A percentile compares a stretch with the other conserved stretches of the same genome.
phyloP scores from a whole-genome alignment of 1,139 yeast genomes.

The Zygosaccharomyces pseudobailii region DNA sequence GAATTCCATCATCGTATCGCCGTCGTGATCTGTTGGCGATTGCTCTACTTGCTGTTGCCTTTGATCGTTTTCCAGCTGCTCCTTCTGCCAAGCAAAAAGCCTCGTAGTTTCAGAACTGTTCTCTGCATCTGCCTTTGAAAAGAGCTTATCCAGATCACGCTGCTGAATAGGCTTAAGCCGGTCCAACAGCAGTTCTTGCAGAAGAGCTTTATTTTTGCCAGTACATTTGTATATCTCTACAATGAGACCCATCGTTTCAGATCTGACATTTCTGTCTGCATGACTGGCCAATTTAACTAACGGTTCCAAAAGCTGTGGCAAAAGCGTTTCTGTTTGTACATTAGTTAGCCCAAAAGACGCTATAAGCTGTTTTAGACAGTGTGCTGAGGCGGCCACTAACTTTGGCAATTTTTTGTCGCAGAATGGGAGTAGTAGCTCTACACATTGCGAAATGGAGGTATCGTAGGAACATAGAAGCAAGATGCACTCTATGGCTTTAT shows the following conservation, averaged over 20 bases:
- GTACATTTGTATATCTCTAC: slow-evolving; percentile 74
- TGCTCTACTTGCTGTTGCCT: slow-evolving; percentile 19
- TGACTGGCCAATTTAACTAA: slow-evolving; percentile 74
- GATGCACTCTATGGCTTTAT: slow-evolving; percentile 58
- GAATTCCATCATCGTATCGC: slow-evolving; percentile 44
- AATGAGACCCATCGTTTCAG: slow-evolving; percentile 66
- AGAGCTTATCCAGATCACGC: slow-evolving; percentile 69
- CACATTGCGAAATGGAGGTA: slow-evolving; percentile 52
- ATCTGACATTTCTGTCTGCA: slow-evolving; percentile 82
- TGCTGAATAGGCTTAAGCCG: slow-evolving; percentile 89
- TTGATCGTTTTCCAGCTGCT: slow-evolving; percentile 36
- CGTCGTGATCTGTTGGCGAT: slow-evolving; percentile 30
- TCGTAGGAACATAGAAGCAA: slow-evolving; percentile 61
- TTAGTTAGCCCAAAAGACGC: slow-evolving; percentile 67
- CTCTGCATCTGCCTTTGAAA: slow-evolving; percentile 43
- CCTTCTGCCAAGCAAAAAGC: slow-evolving; percentile 26
- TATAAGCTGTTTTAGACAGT: slow-evolving; percentile 53
- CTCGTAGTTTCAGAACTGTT: slow-evolving; percentile 15
- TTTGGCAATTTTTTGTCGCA: slow-evolving; percentile 68
- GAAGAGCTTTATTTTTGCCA: slow-evolving; percentile 45
- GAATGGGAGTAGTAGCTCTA: slow-evolving; percentile 64
- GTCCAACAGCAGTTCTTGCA: slow-evolving; percentile 57
- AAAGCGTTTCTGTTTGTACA: slow-evolving; percentile 54
- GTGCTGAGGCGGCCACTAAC: slow-evolving; percentile 63
- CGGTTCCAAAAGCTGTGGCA: slow-evolving; percentile 39